Evolutionary conservation across 202 grass and related monocot genomes (phyloP).

Genomic region (Panicum virgatum): DNA sequence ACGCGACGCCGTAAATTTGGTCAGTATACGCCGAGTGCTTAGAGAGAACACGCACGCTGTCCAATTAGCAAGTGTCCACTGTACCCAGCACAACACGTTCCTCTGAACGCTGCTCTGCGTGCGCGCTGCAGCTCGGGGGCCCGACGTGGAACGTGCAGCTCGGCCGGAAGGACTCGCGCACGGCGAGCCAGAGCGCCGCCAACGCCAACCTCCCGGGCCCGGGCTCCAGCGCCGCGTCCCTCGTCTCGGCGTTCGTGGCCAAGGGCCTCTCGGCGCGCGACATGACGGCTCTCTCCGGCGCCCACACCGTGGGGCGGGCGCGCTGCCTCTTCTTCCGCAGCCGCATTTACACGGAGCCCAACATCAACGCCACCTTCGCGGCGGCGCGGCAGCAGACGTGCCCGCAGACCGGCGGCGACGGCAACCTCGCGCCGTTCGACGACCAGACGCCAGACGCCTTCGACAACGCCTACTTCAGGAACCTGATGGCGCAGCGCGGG

Average conservation of each 20-base stretch:
- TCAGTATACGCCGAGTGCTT: neutral
- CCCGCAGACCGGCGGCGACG: constrained; percentile 54
- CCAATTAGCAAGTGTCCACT: no score
- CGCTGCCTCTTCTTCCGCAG: constrained; percentile 60
- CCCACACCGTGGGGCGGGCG: constrained; percentile 83
- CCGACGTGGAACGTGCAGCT: constrained; percentile 72
- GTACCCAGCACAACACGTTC: neutral
- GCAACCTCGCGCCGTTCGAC: constrained; percentile 71
- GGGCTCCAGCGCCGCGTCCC: constrained; percentile 46
- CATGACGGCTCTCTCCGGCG: constrained; percentile 88
- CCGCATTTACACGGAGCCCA: constrained; percentile 62
- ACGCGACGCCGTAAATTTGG: constrained; percentile 69
- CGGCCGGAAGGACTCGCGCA: constrained; percentile 64
- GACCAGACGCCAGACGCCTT: constrained; percentile 60
- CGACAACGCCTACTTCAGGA: constrained; percentile 63
- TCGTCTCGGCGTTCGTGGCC: constrained; percentile 53
- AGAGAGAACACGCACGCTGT: neutral
- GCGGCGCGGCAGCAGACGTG: constrained; percentile 39
- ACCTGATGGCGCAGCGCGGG: constrained; percentile 50
- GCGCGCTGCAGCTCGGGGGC: constrained; percentile 61
- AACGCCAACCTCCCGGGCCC: constrained; percentile 81
- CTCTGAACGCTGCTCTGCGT: neutral
- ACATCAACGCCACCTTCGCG: constrained; percentile 68
- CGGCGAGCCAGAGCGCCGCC: constrained; percentile 63
- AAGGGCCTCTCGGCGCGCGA: constrained; percentile 76